Conservation (phyloP, 2,329 filamentous ascomycete genomes). For the Ascochyta clinopodiicola region DNA sequence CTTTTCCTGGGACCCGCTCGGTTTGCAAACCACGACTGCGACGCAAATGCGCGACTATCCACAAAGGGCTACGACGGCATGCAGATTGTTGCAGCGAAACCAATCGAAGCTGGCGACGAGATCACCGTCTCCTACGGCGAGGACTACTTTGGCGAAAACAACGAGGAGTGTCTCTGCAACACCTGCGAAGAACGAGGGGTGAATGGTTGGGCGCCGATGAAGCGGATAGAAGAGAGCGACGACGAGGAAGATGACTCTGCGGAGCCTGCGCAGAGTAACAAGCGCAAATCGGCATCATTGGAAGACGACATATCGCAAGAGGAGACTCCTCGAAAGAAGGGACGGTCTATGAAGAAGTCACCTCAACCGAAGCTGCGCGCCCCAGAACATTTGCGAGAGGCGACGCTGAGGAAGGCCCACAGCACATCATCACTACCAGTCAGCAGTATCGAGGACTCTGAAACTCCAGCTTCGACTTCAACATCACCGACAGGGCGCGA, state of each 20-base stretch:
- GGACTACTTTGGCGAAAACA: constrained; percentile 93
- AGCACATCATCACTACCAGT: constrained; percentile 42
- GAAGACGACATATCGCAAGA: constrained; percentile 21
- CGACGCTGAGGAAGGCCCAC: constrained; percentile 41
- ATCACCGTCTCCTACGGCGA: constrained; percentile 97
- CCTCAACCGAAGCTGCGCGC: constrained; percentile 17
- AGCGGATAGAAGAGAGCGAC: constrained; percentile 44
- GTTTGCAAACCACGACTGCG: constrained; percentile 97
- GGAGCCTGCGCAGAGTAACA: constrained; percentile 28
- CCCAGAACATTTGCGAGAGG: constrained; percentile 29
- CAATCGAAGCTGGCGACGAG: constrained; percentile 88
- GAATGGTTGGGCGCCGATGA: constrained; percentile 79
- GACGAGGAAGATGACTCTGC: constrained; percentile 36
- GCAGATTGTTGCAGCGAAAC: constrained; percentile 81
- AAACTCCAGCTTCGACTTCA: constrained; percentile 17
- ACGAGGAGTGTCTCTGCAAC: constrained; percentile 90
- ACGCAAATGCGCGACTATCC: constrained; percentile 86
- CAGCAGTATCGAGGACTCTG: constrained; percentile 42
- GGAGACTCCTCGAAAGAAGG: constrained; percentile 22
- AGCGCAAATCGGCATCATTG: constrained; percentile 35
- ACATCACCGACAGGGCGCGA: constrained; percentile 27
- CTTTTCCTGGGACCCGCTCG: constrained; percentile 94
- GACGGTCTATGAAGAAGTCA: constrained; percentile 20
- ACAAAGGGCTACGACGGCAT: constrained; percentile 87
- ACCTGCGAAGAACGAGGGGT: constrained; percentile 77